Evolutionary conservation across 1,139 yeast species (phyloP).

Genomic region (Geotrichum armillariae): DNA sequence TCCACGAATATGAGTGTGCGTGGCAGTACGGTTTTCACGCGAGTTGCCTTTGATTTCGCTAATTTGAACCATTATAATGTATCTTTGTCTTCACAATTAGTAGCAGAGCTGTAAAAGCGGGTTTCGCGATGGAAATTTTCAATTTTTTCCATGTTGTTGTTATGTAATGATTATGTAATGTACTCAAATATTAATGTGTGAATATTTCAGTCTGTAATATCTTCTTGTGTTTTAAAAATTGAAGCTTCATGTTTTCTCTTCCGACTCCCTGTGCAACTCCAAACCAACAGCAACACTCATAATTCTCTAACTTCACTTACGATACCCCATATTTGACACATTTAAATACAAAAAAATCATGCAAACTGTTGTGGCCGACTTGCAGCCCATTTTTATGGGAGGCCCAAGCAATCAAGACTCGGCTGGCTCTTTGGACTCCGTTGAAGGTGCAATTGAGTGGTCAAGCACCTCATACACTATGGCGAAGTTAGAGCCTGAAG

Average conservation of each 20-base stretch:
- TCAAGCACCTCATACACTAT: neutral
- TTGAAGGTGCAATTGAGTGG: conserved; percentile 3
- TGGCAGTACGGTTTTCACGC: conserved; percentile 82
- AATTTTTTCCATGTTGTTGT: conserved; percentile 1
- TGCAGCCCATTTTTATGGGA: neutral
- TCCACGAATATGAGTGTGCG: conserved; percentile 96
- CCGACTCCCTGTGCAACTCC: neutral
- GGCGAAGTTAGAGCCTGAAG: neutral
- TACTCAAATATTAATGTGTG: neutral
- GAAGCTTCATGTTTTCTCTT: neutral
- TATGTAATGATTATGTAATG: conserved; percentile 3
- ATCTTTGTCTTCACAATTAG: neutral
- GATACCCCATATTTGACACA: too few species aligned
- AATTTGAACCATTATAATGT: conserved; percentile 67
- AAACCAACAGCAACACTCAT: neutral
- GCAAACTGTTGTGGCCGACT: conserved; percentile 3
- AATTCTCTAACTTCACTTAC: neutral
- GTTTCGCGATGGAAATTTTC: too few species aligned
- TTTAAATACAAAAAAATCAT: neutral
- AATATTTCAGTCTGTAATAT: neutral
- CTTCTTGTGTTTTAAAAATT: conserved; percentile 2
- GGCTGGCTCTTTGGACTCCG: neutral
- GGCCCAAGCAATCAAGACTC: neutral
- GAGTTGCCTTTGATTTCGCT: conserved; percentile 71
- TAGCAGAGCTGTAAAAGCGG: neutral